Percentiles rank a stretch among this genome's conserved stretches.
These are phyloP conservation scores for Lavandula angustifolia DNA, from an alignment of 257 asterid species.

Conservation along the genomic window DNA sequence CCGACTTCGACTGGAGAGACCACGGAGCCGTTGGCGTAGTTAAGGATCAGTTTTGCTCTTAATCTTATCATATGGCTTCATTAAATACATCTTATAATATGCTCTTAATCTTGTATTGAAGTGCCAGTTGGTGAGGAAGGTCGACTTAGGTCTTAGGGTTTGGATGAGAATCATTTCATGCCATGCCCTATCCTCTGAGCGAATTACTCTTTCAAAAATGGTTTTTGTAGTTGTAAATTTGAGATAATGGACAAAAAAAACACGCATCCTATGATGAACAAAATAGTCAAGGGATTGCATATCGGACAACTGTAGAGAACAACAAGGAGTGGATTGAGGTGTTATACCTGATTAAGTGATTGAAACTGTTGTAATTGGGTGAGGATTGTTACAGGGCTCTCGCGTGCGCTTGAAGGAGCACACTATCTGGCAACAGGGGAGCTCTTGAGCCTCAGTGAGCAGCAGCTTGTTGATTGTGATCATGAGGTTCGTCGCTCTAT, in stretches of 20 bases:
- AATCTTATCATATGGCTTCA: neutral
- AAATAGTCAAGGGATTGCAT: neutral
- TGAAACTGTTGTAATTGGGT: slow-evolving; percentile 10
- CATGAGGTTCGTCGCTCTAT: slow-evolving; percentile 70
- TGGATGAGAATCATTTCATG: neutral
- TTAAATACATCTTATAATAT: too few relatives aligned
- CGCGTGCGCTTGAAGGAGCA: slow-evolving; percentile 92
- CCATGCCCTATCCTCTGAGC: neutral
- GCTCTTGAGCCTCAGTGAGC: slow-evolving; percentile 90
- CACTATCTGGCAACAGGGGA: slow-evolving; percentile 79
- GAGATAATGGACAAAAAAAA: too few relatives aligned
- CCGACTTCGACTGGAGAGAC: slow-evolving; percentile 86
- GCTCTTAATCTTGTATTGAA: too few relatives aligned
- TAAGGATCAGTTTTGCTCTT: slow-evolving; percentile 62
- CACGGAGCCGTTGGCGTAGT: slow-evolving; percentile 82
- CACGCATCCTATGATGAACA: neutral
- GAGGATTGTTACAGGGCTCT: slow-evolving; percentile 58
- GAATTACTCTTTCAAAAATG: neutral
- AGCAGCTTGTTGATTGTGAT: slow-evolving; percentile 98
- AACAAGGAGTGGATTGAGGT: neutral
- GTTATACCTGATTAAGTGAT: neutral
- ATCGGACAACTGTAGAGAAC: neutral
- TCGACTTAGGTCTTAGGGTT: neutral
- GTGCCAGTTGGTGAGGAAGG: too few relatives aligned
- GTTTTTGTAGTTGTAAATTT: too few relatives aligned